Evolutionary conservation across 768 basidiomycete species (phyloP), one percentile per base, ranked within the genome.

Genomic region (Mycena rosella): DNA sequence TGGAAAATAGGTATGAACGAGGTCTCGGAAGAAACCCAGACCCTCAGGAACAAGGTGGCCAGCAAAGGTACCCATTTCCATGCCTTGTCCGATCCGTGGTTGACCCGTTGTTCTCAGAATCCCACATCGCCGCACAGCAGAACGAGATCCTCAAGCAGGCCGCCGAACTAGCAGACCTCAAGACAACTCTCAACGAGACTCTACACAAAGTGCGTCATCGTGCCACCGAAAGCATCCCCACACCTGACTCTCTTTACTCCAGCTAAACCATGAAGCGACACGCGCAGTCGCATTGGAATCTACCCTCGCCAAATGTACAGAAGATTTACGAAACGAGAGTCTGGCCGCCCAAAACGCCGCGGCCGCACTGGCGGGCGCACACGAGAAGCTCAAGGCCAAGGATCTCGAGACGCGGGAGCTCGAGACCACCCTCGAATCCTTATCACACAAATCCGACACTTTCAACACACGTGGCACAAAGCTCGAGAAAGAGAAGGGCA

Each of bases 221-320:
- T 69, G 54, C 26, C 42, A 42, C 24, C n/a, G 17, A 26, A 17
- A 40, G 11, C 27, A 5, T n/a, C 44, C 63, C 60, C 42, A 75
- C 47, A 42, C 42, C 63, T 55, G n/a, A 47, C 48, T 47, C 45
- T 30, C 47, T 32, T 27, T 36, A 10, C 51, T 32, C 27, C 59
- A 92, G 91, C 79, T 92, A 55, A 83, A 83, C 48, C 75, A 77
- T 60, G 91, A 92, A 78, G 82, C 87, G 7, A 81, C 85, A 66
- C 88, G 87, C 30, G 86, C 82, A 18, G 75, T 90, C 48, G 78
- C 81, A 57, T 82, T 92, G 26, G 90, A 92, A 73, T 75, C 78
- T 0, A 83, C 86, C 32, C 80, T 88, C 24, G 77, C 77, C 10
- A 80, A 81, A 73, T 84, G 81, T 40, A 82, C 83, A n/a, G 84